Evolutionary conservation across 257 asterid genomes (phyloP).

Genomic region (Thymus mandschuricus): DNA sequence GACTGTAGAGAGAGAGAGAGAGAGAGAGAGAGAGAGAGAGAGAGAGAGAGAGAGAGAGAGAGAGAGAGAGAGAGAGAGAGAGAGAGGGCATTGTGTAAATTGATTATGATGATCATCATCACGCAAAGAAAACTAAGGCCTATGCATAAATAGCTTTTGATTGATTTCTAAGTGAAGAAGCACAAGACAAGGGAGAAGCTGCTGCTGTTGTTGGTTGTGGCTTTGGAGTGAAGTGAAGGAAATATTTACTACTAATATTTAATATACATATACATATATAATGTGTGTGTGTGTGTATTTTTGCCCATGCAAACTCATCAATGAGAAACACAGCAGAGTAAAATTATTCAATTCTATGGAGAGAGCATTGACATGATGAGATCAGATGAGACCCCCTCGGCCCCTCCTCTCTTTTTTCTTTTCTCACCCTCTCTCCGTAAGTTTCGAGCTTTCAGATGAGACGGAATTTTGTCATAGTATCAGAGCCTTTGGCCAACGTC

Average conservation of each 20-base stretch:
- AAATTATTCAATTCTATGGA: background rate
- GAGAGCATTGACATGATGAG: constrained; percentile 31
- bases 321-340: constrained; percentile 27
- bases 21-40: background rate
- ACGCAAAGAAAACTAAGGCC: constrained; percentile 40
- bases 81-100: constrained; percentile 64
- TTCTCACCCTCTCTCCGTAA: background rate
- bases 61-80: constrained; percentile 54
- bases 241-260: background rate
- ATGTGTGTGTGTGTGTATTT: constrained; percentile 3
- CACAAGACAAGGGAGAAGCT: too few species aligned
- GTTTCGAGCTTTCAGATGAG: too few species aligned
- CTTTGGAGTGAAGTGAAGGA: constrained; percentile 28
- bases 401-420: background rate
- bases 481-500: too few species aligned
- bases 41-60: constrained; percentile 11
- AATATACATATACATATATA: background rate
- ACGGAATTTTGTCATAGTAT: too few species aligned
- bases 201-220: constrained; percentile 16
- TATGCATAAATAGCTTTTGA: constrained; percentile 7
- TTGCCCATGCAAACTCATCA: constrained; percentile 48
- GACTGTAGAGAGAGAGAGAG: constrained; percentile 9
- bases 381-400: too few species aligned
- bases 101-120: constrained; percentile 31
- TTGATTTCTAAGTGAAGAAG: background rate